Evolutionary conservation across 148 eudicot species (phyloP).

Genomic region (Vaccinium macrocarpon): DNA sequence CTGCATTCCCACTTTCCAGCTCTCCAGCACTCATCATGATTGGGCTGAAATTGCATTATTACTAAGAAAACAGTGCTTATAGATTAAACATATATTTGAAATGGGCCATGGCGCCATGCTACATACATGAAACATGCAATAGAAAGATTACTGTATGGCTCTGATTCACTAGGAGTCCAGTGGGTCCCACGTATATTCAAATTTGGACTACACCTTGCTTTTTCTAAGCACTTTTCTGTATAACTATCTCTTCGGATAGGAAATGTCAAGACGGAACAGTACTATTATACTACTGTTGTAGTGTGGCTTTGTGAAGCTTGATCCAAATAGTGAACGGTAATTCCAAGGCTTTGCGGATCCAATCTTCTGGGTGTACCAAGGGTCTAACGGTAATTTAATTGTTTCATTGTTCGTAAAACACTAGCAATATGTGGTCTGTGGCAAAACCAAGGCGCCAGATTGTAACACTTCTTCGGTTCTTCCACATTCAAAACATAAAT

Average conservation of each 20-base stretch:
- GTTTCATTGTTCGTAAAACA: not conserved
- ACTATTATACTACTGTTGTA: not conserved
- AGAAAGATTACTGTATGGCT: not conserved
- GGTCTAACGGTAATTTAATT: not conserved
- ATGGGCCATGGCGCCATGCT: not conserved
- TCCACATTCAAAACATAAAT: not conserved
- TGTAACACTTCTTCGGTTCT: not conserved
- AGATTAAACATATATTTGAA: not conserved
- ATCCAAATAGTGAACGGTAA: not conserved
- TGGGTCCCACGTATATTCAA: not conserved
- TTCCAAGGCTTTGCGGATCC: not conserved
- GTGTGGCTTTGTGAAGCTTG: not conserved
- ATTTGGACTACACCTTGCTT: not conserved
- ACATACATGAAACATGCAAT: not conserved
- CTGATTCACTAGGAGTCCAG: not conserved
- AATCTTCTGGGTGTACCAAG: not conserved
- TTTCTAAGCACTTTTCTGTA: not conserved
- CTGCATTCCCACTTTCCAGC: conserved; percentile 37
- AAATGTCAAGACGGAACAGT: not conserved
- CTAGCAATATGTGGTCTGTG: not conserved
- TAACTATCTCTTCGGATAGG: not conserved
- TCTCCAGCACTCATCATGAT: conserved; percentile 47
- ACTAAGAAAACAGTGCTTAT: conserved; percentile 4
- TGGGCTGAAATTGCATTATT: conserved; percentile 25
- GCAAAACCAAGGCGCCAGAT: not conserved